Percentiles rank a stretch among this genome's conserved stretches.
These are phyloP conservation scores for Talaromyces funiculosus DNA, from an alignment of 2,329 filamentous ascomycete genomes.

Conservation along the genomic window DNA sequence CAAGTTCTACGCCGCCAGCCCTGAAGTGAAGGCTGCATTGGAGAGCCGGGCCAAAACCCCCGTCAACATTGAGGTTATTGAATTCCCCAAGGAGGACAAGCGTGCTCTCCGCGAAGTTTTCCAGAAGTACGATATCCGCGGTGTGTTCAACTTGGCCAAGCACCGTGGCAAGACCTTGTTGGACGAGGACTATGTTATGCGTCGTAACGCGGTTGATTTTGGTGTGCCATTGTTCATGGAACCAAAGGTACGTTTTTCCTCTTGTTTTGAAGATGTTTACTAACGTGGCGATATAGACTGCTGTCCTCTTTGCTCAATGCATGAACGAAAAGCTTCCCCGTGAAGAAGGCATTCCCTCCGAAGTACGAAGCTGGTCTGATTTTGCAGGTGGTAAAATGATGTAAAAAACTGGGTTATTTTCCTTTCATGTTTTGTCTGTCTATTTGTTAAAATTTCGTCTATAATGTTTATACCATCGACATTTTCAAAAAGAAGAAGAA, in stretches of 20 bases:
- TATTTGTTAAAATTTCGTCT: not conserved
- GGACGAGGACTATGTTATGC: conserved; percentile 98
- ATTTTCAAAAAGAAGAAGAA: not conserved
- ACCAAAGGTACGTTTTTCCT: conserved; percentile 65
- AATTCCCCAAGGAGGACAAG: conserved; percentile 97
- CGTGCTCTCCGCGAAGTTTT: conserved; percentile 90
- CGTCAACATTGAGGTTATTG: conserved; percentile 77
- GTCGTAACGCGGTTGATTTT: conserved; percentile 96
- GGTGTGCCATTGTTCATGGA: conserved; percentile 98
- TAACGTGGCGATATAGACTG: conserved; percentile 57
- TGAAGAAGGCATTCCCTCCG: conserved; percentile 77
- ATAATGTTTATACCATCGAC: conserved; percentile 3
- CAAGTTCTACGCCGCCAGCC: conserved; percentile 83
- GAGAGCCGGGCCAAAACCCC: conserved; percentile 62
- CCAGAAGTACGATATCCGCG: conserved; percentile 91
- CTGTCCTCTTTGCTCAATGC: conserved; percentile 90
- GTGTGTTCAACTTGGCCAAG: conserved; percentile 90
- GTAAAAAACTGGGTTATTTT: conserved; percentile 24
- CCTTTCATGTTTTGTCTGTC: not conserved
- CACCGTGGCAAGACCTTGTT: conserved; percentile 73
- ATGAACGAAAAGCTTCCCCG: conserved; percentile 95
- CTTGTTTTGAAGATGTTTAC: not conserved
- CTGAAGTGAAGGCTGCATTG: conserved; percentile 75
- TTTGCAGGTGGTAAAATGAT: conserved; percentile 69
- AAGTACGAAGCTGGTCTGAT: conserved; percentile 91